These are phyloP conservation scores for Aureobasidium leucospermi DNA, from an alignment of 2,329 filamentous ascomycete genomes.

Conservation along the genomic window DNA sequence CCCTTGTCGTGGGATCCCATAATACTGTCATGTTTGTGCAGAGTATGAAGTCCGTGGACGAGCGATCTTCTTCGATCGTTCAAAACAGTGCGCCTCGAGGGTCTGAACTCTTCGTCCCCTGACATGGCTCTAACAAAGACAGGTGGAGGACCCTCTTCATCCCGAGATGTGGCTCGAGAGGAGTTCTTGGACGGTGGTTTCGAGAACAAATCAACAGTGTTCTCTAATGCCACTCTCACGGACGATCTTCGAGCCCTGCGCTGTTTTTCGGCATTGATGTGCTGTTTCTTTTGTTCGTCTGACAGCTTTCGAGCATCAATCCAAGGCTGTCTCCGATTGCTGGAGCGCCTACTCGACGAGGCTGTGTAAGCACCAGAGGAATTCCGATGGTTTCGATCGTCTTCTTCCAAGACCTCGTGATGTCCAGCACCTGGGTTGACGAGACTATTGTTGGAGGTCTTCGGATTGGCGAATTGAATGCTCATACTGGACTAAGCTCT, in stretches of 20 bases:
- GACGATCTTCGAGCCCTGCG: slow-evolving; percentile 6
- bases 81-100: background rate
- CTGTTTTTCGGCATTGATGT: slow-evolving; percentile 2
- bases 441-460: background rate
- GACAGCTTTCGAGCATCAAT: slow-evolving; percentile 11
- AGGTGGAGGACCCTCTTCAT: background rate
- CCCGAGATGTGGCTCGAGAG: background rate
- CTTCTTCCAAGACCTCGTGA: background rate
- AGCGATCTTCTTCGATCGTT: slow-evolving; percentile 8
- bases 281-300: slow-evolving; percentile 1
- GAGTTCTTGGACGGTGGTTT: background rate
- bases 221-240: background rate
- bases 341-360: background rate
- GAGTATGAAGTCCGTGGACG: background rate
- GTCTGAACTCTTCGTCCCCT: slow-evolving; percentile 8
- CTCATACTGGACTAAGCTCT: background rate
- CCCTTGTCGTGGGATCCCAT: background rate
- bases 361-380: background rate
- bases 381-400: background rate
- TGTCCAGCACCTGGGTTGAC: background rate
- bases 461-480: background rate
- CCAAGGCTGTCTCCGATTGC: slow-evolving; percentile 5
- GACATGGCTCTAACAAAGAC: slow-evolving; percentile 2
- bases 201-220: background rate
- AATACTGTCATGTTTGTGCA: slow-evolving; percentile 6